A percentile compares a stretch with the other conserved stretches of the same genome.
phyloP scores from a whole-genome alignment of 2,329 filamentous ascomycete genomes.

The Fusarium sp. region DNA sequence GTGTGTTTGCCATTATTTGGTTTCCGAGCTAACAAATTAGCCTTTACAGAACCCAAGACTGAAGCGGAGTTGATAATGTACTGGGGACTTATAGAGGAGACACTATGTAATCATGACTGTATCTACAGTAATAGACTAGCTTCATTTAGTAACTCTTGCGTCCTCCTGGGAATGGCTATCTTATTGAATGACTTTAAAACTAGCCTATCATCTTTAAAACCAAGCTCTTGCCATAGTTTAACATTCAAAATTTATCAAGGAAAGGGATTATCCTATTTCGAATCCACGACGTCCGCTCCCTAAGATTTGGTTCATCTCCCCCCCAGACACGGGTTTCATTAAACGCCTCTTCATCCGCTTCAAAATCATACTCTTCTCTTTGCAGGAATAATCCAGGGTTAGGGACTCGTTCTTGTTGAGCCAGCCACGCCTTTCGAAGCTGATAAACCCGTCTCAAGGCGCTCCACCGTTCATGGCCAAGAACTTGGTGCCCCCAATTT shows the following conservation, averaged over 20 bases:
- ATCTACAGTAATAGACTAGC: background rate
- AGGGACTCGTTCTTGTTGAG: background rate
- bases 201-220: too few species aligned
- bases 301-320: background rate
- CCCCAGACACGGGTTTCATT: background rate
- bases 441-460: background rate
- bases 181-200: background rate
- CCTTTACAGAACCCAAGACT: background rate
- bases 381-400: accelerated
- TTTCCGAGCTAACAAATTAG: background rate
- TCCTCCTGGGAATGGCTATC: background rate
- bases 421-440: background rate
- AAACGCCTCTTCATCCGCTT: background rate
- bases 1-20: background rate
- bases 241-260: background rate
- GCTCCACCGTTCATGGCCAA: background rate
- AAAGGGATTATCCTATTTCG: background rate
- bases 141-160: background rate
- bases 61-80: background rate
- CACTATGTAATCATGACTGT: background rate
- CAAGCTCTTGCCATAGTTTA: accelerated
- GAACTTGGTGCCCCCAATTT: background rate
- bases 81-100: background rate
- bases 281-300: background rate
- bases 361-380: background rate